A percentile compares a stretch with the other conserved stretches of the same genome.
Evolutionary conservation across 78 protist species (phyloP).

Genomic region (Speleostelium caveatum): DNA sequence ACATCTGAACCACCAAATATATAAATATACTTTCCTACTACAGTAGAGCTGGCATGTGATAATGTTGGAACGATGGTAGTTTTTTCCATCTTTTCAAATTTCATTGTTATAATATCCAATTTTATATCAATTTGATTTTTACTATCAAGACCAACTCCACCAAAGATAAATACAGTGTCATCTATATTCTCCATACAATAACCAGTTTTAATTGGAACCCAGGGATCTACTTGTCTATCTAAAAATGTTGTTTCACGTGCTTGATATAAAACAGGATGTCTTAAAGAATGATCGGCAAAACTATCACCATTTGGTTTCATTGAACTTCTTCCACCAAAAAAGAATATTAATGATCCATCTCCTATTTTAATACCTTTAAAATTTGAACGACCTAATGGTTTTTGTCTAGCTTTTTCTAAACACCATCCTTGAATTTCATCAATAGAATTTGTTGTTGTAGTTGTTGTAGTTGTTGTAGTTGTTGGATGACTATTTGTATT

Average conservation of each 20-base stretch:
- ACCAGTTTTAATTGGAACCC: neutral
- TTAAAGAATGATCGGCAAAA: neutral
- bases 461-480: neutral
- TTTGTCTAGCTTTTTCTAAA: neutral
- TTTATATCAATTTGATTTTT: neutral
- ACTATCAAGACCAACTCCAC: neutral
- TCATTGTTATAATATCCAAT: neutral
- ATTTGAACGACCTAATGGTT: neutral
- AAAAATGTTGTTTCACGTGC: neutral
- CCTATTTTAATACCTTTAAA: neutral
- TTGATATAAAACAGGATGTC: neutral
- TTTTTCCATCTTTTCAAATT: neutral
- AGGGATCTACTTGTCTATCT: neutral
- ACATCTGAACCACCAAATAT: neutral
- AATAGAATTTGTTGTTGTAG: neutral
- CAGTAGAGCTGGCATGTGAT: neutral
- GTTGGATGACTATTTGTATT: neutral
- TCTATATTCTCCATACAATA: neutral
- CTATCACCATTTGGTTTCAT: neutral
- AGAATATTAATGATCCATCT: neutral
- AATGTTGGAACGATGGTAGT: neutral
- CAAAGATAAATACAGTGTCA: neutral
- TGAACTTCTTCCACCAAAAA: neutral
- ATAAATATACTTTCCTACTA: neutral
- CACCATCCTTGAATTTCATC: neutral